Base-by-base conservation (phyloP, 805 yeast species). In the Metschnikowia similis region DNA sequence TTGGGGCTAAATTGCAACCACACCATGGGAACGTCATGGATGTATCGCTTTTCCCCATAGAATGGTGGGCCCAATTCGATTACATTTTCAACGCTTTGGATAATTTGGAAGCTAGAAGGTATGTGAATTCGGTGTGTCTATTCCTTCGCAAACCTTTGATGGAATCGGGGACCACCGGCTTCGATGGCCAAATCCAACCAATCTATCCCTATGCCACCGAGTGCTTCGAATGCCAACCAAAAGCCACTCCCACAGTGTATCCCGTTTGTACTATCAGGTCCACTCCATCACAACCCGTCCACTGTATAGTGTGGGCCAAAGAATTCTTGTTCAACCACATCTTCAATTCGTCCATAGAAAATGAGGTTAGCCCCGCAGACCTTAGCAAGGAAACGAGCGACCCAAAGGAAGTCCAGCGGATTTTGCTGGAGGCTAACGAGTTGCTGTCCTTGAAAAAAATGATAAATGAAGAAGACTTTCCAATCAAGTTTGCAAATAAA, bases 241-340 rank as follows among this genome's bases (percentile, higher is more conserved):
- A 92, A 61, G 94, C 83, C 35, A 84, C 95, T 0, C 96, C 97
- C 6, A 90, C 87, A 61, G 79, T 94, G 0, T 94, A 83, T 65
- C 97, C 99, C 0, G 97, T 94, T 1, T 94, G 99, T 66, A 94
- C 99, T 0, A 94, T 94, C 51, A 76, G 99, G 55, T 89, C 97
- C 6, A 94, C 99, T 0, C 99, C 99, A 0, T 88, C 96, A 0
- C 90, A 87, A 62, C 97, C 97, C 0, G 85, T 94, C 6, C 99
- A 94, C 63, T 90, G 97, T 66, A 85, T 94, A 27, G 96, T 95
- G 1, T 94, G 99, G 99, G 96, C 97, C 8, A 94, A 94, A 64
- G 89, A 87, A 58, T 95, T 89, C 62, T 69, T 94, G 46, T 90
- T 94, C 63, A 76, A 81, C 26, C 95, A 89, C 61, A 71, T 94